Base-by-base conservation (phyloP, 1,284 basidiomycete genomes). In the Trichosporon ovoides region DNA sequence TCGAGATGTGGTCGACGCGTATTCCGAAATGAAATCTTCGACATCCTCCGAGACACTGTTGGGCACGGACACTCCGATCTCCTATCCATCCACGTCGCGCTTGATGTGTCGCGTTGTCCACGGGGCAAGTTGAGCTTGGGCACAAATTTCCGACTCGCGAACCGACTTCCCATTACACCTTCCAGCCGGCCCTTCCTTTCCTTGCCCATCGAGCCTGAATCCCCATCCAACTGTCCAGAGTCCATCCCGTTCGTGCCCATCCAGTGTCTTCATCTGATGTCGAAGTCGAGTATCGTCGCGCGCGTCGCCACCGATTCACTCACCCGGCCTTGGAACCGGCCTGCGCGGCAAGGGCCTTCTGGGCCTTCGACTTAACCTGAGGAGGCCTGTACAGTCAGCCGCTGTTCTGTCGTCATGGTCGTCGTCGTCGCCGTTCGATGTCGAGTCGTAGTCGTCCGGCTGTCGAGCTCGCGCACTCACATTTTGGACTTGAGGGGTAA, bases 261-360 rank as follows among this genome's bases (percentile, higher is more conserved):
- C 28, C 22, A 22, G 24, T 31, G 5, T n/a, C 10, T 22, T 16
- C 28, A 9, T 22, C 13, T 13, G 19, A 19, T 18, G 19, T 37
- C 36, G 33, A 33, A 12, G 28, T 46, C 58, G 38, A 18, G 7
- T 40, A 16, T 22, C 19, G 40, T 37, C n/a, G 36, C 24, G 12
- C n/a, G 38, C 22, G n/a, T 36, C 20, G 43, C 43, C 43, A 48
- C 43, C 16, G 37, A n/a, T 28, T 49, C 18, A 76, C 76, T 74
- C 64, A 78, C 76, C 76, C 76, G 63, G 76, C 73, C 65, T 72
- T 72, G 60, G 74, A 76, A 73, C 76, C 76, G 68, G 76, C 76
- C 72, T 71, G 69, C 53, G 76, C 76, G 71, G 76, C 76, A 65
- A 74, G 73, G 68, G 76, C 76, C 74, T 77, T 78, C 64, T 77